phyloP scores from a whole-genome alignment of 345 rosid species.

The Salix exigua region DNA sequence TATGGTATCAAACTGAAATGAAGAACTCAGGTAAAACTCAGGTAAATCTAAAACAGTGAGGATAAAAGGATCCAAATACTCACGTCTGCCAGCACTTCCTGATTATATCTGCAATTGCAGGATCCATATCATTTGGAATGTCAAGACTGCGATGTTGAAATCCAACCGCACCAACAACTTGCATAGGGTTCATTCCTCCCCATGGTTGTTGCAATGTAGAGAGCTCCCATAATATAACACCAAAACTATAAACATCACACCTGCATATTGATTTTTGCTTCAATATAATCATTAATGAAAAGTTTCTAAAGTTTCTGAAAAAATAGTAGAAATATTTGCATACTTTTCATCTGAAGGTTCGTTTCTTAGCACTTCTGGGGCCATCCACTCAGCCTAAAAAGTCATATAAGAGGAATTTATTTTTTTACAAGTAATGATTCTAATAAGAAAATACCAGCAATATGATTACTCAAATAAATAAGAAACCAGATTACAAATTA shows the following conservation, averaged over 20 bases:
- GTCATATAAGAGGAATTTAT: conserved; percentile 9
- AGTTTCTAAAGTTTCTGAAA: not conserved
- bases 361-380: conserved; percentile 94
- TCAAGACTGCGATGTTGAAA: conserved; percentile 92
- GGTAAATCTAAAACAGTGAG: not conserved
- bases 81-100: conserved; percentile 87
- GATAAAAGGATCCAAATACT: conserved; percentile 27
- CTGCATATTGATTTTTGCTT: conserved; percentile 33
- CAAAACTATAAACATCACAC: conserved; percentile 93
- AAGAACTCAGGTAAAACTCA: not conserved
- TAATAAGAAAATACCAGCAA: not conserved
- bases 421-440: not conserved
- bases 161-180: conserved; percentile 98
- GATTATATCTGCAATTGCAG: conserved; percentile 69
- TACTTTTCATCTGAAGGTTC: conserved; percentile 98
- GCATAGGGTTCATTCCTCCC: conserved; percentile 99
- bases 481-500: not conserved
- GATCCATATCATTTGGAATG: conserved; percentile 67
- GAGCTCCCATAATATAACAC: conserved; percentile 96
- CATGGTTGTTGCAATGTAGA: conserved; percentile 81
- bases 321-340: not conserved
- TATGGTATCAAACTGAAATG: not conserved
- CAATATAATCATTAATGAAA: conserved; percentile 1
- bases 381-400: conserved; percentile 98
- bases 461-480: not conserved